Base-by-base conservation (phyloP, 225 moss, liverwort and hornwort genomes). In the Pleurozium schreberi region DNA sequence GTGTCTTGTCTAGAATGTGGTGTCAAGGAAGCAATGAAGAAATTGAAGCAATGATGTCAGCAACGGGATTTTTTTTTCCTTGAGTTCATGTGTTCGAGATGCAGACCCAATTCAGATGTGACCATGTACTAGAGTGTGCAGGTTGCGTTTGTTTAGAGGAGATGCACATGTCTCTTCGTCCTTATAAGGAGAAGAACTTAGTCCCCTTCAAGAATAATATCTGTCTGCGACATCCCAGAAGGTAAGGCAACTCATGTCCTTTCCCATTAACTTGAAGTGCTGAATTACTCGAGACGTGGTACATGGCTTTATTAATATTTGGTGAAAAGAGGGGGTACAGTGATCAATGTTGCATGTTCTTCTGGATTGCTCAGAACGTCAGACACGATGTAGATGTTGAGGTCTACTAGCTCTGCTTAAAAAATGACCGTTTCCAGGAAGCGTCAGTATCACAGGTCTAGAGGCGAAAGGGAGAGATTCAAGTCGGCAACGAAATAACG, bases 311-410 rank as follows among this genome's bases (percentile, higher is more conserved):
- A 86, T 86, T 75, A 43, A 65, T 88, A 75, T 85, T 77, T 70
- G 89, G 76, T 86, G 57, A 77, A 86, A 82, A n/a, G 33, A 61
- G 76, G 45, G 38, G 55, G 86, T 70, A 83, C 91, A 83, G 86
- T 47, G 81, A 75, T 89, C 85, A 89, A 87, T 92, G 85, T 61
- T 75, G 89, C 89, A 89, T 89, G 91, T 91, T 89, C 87, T 31
- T 66, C 89, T 77, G 73, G 40, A 84, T 67, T 89, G 89, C 85
- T 65, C 88, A 66, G 84, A 65, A 65, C 71, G 80, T 80, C 91
- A 86, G 84, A 58, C 34, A 58, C 28, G 78, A 60, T 79, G 53
- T 20, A 81, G 84, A 87, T 84, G 89, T 89, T 81, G 73, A 87
- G 53, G 79, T 81, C 68, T 60, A 45, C 68, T 60, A 45, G 43